Conservation (phyloP, 2,329 filamentous ascomycete genomes). For the Cladosporium austrohemisphaericum region DNA sequence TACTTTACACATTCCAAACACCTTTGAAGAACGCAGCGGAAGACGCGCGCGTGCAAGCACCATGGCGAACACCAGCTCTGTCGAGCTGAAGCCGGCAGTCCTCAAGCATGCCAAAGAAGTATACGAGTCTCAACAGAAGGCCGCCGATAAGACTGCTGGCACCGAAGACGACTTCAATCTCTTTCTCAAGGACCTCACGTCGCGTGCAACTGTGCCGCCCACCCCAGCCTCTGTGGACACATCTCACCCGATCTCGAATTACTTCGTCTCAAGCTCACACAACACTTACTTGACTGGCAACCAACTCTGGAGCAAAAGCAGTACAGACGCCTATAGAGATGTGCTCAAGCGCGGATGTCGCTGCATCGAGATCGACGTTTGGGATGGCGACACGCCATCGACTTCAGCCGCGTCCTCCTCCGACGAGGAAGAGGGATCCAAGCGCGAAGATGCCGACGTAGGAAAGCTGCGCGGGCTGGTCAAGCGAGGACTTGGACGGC, state of each 20-base stretch:
- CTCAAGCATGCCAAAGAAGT: conserved; percentile 24
- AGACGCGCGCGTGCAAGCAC: no score
- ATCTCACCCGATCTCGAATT: conserved; percentile 67
- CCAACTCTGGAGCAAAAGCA: conserved; percentile 74
- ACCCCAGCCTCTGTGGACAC: conserved; percentile 25
- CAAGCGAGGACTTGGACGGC: conserved; percentile 26
- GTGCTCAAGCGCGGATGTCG: conserved; percentile 70
- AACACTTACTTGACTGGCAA: conserved; percentile 90
- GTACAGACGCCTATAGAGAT: conserved; percentile 72
- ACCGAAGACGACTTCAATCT: conserved; percentile 32
- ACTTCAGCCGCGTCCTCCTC: conserved; percentile 40
- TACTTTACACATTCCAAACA: no score
- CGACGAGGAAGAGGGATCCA: conserved; percentile 27
- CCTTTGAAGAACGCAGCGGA: no score
- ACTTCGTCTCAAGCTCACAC: conserved; percentile 92
- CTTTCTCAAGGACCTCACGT: conserved; percentile 42
- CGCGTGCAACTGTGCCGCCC: conserved; percentile 19
- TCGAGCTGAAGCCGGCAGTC: conserved; percentile 17
- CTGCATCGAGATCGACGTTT: conserved; percentile 93
- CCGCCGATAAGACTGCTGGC: not conserved
- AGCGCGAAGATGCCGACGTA: conserved; percentile 29
- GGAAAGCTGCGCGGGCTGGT: conserved; percentile 32
- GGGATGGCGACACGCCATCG: conserved; percentile 64
- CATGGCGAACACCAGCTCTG: conserved; percentile 6
- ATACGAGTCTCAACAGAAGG: conserved; percentile 19